Evolutionary conservation across 768 basidiomycete species (phyloP).

Genomic region (Mrakia frigida): DNA sequence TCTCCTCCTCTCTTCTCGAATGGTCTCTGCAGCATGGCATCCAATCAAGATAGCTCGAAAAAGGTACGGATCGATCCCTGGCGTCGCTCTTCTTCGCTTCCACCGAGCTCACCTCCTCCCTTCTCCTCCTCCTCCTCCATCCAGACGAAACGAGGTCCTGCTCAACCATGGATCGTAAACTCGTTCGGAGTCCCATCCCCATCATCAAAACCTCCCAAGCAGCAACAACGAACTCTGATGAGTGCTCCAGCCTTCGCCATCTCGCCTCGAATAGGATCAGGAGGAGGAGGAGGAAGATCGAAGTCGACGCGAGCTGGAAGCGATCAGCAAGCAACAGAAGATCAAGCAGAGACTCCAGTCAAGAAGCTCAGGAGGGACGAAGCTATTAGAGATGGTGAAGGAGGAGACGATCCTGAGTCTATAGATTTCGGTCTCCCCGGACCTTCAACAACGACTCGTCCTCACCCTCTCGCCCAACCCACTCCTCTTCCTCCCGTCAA

Average conservation of each 20-base stretch:
- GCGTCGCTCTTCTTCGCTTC: not conserved
- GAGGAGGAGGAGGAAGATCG: too few relatives aligned
- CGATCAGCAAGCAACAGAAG: not conserved
- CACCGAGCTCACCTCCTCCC: not conserved
- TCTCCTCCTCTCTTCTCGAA: not conserved
- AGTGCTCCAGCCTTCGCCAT: not conserved
- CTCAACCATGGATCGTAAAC: not conserved
- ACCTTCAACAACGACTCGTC: not conserved
- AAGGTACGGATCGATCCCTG: not conserved
- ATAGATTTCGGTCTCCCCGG: not conserved
- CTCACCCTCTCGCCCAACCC: not conserved
- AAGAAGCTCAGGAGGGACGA: not conserved
- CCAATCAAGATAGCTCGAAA: slow-evolving; percentile 4
- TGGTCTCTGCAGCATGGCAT: not conserved
- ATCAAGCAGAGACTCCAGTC: not conserved
- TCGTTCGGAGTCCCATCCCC: not conserved
- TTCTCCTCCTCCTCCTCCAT: not conserved
- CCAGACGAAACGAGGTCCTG: slow-evolving; percentile 7
- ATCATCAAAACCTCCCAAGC: not conserved
- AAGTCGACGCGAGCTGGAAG: not conserved
- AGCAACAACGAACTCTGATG: slow-evolving; percentile 1
- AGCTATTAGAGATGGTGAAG: too few relatives aligned
- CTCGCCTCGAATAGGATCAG: not conserved
- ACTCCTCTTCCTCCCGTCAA: not conserved
- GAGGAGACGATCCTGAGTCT: too few relatives aligned